Conservation (phyloP, 306 rosid species). For the Echinosophora koreensis region DNA sequence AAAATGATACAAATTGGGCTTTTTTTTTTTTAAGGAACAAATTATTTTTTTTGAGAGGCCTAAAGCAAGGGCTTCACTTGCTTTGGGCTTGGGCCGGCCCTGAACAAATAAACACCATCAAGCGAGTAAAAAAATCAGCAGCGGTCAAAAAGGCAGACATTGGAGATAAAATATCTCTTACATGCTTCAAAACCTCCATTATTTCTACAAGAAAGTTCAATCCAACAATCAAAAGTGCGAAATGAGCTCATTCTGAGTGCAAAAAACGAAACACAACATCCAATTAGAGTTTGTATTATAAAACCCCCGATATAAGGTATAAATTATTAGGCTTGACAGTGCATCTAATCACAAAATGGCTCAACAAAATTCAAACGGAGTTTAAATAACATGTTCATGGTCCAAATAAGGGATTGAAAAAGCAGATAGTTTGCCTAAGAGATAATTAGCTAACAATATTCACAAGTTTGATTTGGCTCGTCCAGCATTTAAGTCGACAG, state of each 20-base stretch:
- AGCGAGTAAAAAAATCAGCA: neutral
- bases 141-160: neutral
- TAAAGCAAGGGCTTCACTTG: no score
- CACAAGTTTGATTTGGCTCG: constrained; percentile 62
- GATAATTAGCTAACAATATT: constrained; percentile 38
- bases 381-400: neutral
- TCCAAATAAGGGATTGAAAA: neutral
- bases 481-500: constrained; percentile 29
- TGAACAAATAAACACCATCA: neutral
- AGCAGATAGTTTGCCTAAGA: constrained; percentile 14
- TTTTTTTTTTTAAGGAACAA: no score
- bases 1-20: no score
- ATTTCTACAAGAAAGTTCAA: neutral
- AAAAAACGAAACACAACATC: neutral
- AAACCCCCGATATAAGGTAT: neutral
- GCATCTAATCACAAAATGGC: neutral
- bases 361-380: neutral
- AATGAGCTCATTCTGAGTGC: neutral
- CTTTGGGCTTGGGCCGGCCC: no score
- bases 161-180: neutral
- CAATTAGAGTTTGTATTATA: neutral
- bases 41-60: no score
- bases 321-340: neutral
- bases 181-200: constrained; percentile 17
- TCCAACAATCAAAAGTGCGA: neutral